Evolutionary conservation across 2,329 filamentous ascomycete genomes (phyloP), one percentile per base, ranked within the genome.

Genomic region (Xylaria sp.): DNA sequence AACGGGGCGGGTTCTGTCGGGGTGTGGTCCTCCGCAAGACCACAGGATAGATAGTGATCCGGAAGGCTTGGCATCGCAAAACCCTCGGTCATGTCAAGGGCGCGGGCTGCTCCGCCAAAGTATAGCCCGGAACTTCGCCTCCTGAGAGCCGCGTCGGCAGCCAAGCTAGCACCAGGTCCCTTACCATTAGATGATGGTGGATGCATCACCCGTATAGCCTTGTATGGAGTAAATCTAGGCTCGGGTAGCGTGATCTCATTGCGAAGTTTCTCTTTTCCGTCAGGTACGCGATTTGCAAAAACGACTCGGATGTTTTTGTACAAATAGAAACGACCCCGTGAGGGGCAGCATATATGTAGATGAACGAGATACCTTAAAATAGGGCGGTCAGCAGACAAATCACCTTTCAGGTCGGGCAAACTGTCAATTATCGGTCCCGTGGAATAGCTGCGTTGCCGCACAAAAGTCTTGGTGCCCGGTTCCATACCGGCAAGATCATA

Each of bases 401-500:
- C 23, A 63, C 80, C 76, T 20, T 76, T 76, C 48, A 72, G 61
- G 23, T 76, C 69, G 20, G 85, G 83, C 41, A 82, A 72, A 61
- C 90, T 89, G 69, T 97, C 93, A 66, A 97, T 90, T 67, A 95
- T 92, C 2, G 94, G 92, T 0, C 94, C 94, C 10, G 92, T 90
- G 0, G 94, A 97, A 80, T 97, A 98, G 79, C 92, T 96, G 69
- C 96, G 91, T 81, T 99, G 96, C 37, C 96, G 90, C 69, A 99
- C 92, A 75, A 98, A 98, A 0, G 96, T 99, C 81, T 98, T 98
- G 18, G 94, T 97, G 0, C 94, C 94, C 0, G 94, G 88, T 70
- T 96, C 92, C 95, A 99, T 99, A 61, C 94, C 95, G 0, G 89
- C 87, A 1, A 99, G 84, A 78, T 98, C 94, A 75, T 98, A 99